phyloP scores from a whole-genome alignment of 176 grass and related monocot species.

The Bolboschoenus planiculmis region DNA sequence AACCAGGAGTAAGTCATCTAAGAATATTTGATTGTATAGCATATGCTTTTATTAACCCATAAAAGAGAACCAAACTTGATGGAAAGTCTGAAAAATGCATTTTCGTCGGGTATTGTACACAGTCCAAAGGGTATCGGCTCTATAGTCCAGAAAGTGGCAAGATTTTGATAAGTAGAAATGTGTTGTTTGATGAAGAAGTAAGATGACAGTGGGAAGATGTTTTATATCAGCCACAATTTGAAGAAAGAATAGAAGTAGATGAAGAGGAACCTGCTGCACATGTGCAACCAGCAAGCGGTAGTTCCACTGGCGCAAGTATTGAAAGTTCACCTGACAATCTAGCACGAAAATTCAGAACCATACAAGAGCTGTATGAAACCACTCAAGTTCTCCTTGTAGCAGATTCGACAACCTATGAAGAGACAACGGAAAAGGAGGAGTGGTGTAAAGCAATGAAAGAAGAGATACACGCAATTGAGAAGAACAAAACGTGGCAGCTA shows the following conservation, averaged over 20 bases:
- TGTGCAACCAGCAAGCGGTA: not conserved
- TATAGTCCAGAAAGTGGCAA: not conserved
- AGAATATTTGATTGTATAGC: slow-evolving; percentile 1
- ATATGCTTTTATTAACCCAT: not conserved
- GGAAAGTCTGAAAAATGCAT: slow-evolving; percentile 3
- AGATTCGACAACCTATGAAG: slow-evolving; percentile 5
- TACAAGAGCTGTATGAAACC: slow-evolving; percentile 9
- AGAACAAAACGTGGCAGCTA: not conserved
- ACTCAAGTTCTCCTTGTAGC: not conserved
- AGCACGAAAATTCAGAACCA: not conserved
- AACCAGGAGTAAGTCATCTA: not conserved
- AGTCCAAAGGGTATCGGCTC: not conserved
- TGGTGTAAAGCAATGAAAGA: slow-evolving; percentile 5
- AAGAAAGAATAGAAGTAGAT: not conserved
- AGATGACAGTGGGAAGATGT: not conserved
- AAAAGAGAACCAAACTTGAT: slow-evolving; percentile 1
- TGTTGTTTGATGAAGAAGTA: not conserved
- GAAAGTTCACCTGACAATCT: not conserved
- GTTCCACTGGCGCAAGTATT: too few species aligned
- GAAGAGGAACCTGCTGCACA: not conserved
- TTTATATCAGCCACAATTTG: not conserved
- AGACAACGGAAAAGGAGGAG: not conserved
- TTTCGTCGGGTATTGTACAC: slow-evolving; percentile 5
- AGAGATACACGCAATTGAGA: slow-evolving; percentile 5
- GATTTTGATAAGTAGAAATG: not conserved